These are phyloP conservation scores for Microcos paniculata DNA, from an alignment of 345 rosid genomes.

Conservation along the genomic window DNA sequence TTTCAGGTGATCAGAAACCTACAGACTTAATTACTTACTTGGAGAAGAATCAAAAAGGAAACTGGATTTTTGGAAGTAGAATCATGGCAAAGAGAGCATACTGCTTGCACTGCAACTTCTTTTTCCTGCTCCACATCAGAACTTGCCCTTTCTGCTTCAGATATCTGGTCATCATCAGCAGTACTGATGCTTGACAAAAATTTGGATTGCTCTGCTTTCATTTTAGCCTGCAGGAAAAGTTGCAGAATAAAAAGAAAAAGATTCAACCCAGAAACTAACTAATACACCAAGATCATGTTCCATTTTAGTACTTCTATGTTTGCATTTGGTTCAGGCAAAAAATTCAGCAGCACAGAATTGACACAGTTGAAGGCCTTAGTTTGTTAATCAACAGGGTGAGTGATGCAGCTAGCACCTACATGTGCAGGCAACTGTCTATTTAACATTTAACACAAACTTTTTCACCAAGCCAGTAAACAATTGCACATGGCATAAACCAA, in stretches of 20 bases:
- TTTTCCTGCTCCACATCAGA: slow-evolving; percentile 39
- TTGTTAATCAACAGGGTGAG: background rate
- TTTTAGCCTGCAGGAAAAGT: slow-evolving; percentile 72
- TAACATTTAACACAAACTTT: background rate
- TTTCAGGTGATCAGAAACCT: slow-evolving; percentile 15
- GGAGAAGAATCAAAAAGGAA: slow-evolving; percentile 86
- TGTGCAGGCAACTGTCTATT: background rate
- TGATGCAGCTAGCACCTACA: background rate
- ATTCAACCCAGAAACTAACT: slow-evolving; percentile 18
- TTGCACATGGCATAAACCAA: background rate
- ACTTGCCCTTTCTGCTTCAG: slow-evolving; percentile 43
- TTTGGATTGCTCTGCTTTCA: slow-evolving; percentile 94
- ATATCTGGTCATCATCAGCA: slow-evolving; percentile 39
- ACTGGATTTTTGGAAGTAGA: slow-evolving; percentile 66
- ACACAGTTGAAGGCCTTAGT: background rate
- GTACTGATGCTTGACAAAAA: slow-evolving; percentile 70
- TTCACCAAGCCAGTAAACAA: background rate
- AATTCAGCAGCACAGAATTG: background rate
- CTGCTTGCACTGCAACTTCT: slow-evolving; percentile 50
- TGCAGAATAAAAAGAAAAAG: slow-evolving; percentile 16
- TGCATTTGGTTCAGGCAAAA: slow-evolving; percentile 6
- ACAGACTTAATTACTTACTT: slow-evolving; percentile 47
- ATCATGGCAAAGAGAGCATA: slow-evolving; percentile 91
- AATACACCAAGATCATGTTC: slow-evolving; percentile 2
- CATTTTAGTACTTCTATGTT: background rate